Conservation (phyloP, 2,329 filamentous ascomycete genomes). For the Myriosclerotinia scirpicola region DNA sequence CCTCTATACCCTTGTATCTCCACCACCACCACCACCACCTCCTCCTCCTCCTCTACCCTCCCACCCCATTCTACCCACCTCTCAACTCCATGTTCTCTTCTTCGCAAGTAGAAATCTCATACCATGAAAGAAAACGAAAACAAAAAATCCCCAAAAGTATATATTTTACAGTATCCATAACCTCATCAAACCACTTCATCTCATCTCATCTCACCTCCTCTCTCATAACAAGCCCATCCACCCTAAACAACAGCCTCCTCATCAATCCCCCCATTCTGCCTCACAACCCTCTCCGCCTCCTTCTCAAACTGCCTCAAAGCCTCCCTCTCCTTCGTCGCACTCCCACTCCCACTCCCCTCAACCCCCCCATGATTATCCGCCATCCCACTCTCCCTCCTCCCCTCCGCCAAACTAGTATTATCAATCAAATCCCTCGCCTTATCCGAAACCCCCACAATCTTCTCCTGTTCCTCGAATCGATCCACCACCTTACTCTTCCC, state of each 20-base stretch:
- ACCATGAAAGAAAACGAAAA: no score
- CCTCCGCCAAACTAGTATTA: constrained; percentile 17
- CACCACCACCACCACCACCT: no score
- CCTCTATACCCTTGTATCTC: no score
- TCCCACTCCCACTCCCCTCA: not conserved
- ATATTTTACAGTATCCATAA: no score
- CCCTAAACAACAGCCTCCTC: not conserved
- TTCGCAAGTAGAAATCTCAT: no score
- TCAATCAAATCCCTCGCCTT: constrained; percentile 17
- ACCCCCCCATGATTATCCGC: constrained; percentile 20
- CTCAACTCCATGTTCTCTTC: no score
- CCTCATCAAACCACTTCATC: no score
- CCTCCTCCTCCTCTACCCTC: no score
- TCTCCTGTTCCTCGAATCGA: constrained; percentile 33
- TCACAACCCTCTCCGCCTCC: not conserved
- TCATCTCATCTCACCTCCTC: no score
- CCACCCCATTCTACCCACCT: no score
- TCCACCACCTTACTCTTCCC: constrained; percentile 34
- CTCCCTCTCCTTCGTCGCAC: not conserved
- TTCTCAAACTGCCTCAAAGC: not conserved
- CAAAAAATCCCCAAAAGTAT: no score
- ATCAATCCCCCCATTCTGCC: not conserved
- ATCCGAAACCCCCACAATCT: not conserved
- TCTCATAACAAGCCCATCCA: not conserved
- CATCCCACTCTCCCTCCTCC: constrained; percentile 14